Conservation (phyloP, 164 flowering plant genomes). For the Umbilicus rupestris region DNA sequence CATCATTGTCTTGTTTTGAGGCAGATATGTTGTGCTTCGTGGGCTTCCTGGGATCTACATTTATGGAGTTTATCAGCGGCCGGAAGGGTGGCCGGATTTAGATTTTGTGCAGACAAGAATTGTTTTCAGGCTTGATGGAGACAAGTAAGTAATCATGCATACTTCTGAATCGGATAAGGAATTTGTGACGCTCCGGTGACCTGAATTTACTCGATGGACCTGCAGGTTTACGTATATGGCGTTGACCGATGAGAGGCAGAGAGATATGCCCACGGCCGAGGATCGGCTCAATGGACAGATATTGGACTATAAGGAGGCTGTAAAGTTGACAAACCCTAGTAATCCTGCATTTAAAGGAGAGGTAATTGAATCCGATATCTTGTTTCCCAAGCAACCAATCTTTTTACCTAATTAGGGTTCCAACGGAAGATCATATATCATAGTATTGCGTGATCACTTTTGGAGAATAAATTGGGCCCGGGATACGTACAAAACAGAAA, state of each 20-base stretch:
- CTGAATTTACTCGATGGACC: background rate
- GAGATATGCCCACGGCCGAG: slow-evolving; percentile 33
- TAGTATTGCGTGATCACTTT: too few relatives aligned
- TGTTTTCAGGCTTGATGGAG: slow-evolving; percentile 22
- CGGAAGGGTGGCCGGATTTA: slow-evolving; percentile 27
- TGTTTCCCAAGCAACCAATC: background rate
- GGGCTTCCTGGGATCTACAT: slow-evolving; percentile 25
- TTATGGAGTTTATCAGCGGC: slow-evolving; percentile 28
- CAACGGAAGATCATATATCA: too few relatives aligned
- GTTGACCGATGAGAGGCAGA: slow-evolving; percentile 31
- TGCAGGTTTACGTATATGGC: slow-evolving; percentile 36
- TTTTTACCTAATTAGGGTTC: background rate
- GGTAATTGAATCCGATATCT: slow-evolving; percentile 15
- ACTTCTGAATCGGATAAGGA: too few relatives aligned
- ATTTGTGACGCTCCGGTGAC: background rate
- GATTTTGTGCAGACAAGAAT: slow-evolving; percentile 22
- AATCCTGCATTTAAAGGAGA: slow-evolving; percentile 34
- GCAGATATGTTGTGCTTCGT: slow-evolving; percentile 23
- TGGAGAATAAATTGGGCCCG: too few relatives aligned
- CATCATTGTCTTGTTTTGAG: background rate
- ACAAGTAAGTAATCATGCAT: too few relatives aligned
- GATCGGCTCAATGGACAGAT: slow-evolving; percentile 29
- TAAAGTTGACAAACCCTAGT: slow-evolving; percentile 28
- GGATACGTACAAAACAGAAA: too few relatives aligned
- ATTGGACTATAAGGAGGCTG: slow-evolving; percentile 48